Conservation (phyloP, 306 rosid species). For the Delonix regia region DNA sequence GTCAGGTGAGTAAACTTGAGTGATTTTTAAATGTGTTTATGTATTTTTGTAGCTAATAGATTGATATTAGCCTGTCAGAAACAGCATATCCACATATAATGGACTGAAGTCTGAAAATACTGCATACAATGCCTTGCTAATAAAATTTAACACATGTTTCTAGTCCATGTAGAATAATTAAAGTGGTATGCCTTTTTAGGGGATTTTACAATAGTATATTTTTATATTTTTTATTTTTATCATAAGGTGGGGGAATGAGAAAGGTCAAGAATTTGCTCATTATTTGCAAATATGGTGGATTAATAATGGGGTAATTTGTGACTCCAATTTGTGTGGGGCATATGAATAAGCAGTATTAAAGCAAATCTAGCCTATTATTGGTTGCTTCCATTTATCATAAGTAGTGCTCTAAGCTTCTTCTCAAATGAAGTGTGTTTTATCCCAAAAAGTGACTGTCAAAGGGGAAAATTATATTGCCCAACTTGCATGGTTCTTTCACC, state of each 20-base stretch:
- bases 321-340: not conserved
- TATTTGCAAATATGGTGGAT: constrained; percentile 3
- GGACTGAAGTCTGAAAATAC: constrained; percentile 28
- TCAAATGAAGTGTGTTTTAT: constrained; percentile 16
- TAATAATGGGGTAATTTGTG: constrained; percentile 1
- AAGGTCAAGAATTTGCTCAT: not conserved
- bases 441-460: constrained; percentile 1
- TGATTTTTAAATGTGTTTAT: not conserved
- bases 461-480: not conserved
- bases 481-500: not conserved
- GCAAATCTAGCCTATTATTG: not conserved
- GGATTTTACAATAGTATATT: not conserved
- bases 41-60: constrained; percentile 25
- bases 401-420: constrained; percentile 16
- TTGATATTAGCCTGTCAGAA: constrained; percentile 25
- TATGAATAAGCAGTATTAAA: not conserved
- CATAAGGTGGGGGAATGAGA: not conserved
- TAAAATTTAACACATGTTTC: constrained; percentile 1
- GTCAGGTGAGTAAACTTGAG: constrained; percentile 72
- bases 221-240: constrained; percentile 6
- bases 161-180: not conserved
- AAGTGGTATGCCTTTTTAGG: constrained; percentile 6
- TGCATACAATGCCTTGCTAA: constrained; percentile 2
- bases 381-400: not conserved
- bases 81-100: constrained; percentile 22